These are phyloP conservation scores for Entoloma clypeatum DNA, from an alignment of 1,284 basidiomycete genomes.

Conservation along the genomic window DNA sequence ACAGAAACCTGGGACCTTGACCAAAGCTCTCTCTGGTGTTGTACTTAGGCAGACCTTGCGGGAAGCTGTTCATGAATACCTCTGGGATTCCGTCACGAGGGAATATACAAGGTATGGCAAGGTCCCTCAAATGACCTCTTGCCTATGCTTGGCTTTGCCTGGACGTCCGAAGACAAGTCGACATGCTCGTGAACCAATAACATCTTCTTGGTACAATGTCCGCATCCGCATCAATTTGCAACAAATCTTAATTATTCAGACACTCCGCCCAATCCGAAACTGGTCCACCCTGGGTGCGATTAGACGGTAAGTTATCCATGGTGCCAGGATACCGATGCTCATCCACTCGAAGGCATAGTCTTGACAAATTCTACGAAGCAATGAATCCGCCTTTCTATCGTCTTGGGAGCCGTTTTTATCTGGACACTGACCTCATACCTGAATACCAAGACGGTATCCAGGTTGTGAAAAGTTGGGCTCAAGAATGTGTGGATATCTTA, in stretches of 20 bases:
- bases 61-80: no score
- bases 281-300: conserved; percentile 11
- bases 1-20: no score
- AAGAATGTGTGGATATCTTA: conserved; percentile 29
- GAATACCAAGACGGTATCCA: conserved; percentile 31
- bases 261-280: conserved; percentile 20
- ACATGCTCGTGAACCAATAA: conserved; percentile 22
- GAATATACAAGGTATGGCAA: no score
- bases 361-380: conserved; percentile 37
- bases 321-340: neutral
- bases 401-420: conserved; percentile 34
- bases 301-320: conserved; percentile 16
- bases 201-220: conserved; percentile 36
- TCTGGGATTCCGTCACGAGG: no score
- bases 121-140: conserved; percentile 30
- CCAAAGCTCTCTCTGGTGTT: no score
- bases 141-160: conserved; percentile 31
- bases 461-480: conserved; percentile 39
- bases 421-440: conserved; percentile 34
- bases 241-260: conserved; percentile 45
- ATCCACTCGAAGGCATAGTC: conserved; percentile 38
- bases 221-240: conserved; percentile 43
- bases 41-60: no score
- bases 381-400: conserved; percentile 35
- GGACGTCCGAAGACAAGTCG: conserved; percentile 39